Evolutionary conservation across 78 protist genomes (phyloP).

Genomic region (Monocercomonoides exilis): DNA sequence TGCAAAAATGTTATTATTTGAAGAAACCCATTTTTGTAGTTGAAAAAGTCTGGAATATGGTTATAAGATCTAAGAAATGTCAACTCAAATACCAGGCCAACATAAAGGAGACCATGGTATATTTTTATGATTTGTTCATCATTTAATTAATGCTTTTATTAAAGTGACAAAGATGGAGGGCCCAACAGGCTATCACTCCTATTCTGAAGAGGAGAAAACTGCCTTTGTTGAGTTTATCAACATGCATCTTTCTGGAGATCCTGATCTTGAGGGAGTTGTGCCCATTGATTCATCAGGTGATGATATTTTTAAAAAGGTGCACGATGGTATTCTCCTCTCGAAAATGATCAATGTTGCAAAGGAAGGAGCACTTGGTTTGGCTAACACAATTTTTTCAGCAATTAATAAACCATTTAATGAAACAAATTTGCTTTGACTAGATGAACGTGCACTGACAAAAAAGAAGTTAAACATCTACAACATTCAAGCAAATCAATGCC

Average conservation of each 20-base stretch:
- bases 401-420: too few species aligned
- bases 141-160: too few species aligned
- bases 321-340: slow-evolving; percentile 41
- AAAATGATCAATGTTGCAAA: background rate
- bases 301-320: slow-evolving; percentile 22
- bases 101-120: too few species aligned
- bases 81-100: too few species aligned
- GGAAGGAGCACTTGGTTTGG: slow-evolving; percentile 11
- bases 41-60: too few species aligned
- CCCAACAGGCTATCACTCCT: too few species aligned
- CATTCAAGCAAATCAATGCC: slow-evolving; percentile 54
- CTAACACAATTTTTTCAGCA: too few species aligned
- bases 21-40: too few species aligned
- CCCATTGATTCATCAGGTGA: slow-evolving; percentile 1
- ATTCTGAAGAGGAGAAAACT: slow-evolving; percentile 19
- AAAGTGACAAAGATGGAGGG: too few species aligned
- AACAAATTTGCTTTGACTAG: slow-evolving; percentile 26
- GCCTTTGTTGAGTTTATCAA: slow-evolving; percentile 27
- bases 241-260: slow-evolving; percentile 13
- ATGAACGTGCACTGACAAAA: slow-evolving; percentile 81
- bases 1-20: too few species aligned
- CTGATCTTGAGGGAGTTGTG: background rate
- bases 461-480: slow-evolving; percentile 40
- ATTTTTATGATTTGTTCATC: too few species aligned
- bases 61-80: too few species aligned